Conservation (phyloP, 306 rosid species). For the Senna siamea region DNA sequence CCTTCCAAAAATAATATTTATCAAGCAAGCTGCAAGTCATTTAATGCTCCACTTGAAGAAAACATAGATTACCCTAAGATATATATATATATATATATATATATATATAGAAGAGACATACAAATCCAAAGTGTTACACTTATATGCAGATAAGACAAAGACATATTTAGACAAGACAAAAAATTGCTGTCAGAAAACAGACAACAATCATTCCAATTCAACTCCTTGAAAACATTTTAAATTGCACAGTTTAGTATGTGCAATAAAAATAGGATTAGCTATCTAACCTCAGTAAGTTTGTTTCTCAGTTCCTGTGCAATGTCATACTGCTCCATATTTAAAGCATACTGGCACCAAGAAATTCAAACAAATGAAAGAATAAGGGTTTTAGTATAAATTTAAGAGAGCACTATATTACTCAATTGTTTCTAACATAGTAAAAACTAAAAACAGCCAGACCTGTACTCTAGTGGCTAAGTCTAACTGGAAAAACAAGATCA, state of each 20-base stretch:
- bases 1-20: slow-evolving; percentile 56
- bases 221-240: slow-evolving; percentile 8
- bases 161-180: no score
- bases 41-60: slow-evolving; percentile 38
- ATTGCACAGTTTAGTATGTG: slow-evolving; percentile 20
- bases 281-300: slow-evolving; percentile 85
- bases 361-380: slow-evolving; percentile 36
- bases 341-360: slow-evolving; percentile 65
- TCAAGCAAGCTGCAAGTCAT: slow-evolving; percentile 37
- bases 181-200: no score
- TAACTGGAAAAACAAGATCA: slow-evolving; percentile 85
- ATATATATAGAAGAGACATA: slow-evolving; percentile 11
- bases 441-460: slow-evolving; percentile 49
- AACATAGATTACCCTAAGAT: slow-evolving; percentile 14
- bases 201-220: no score
- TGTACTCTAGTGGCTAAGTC: slow-evolving; percentile 95
- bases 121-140: neutral
- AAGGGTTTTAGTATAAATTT: slow-evolving; percentile 25
- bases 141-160: neutral
- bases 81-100: neutral
- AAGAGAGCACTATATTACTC: slow-evolving; percentile 14
- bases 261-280: slow-evolving; percentile 7
- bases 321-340: slow-evolving; percentile 88
- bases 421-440: neutral
- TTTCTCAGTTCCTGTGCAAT: slow-evolving; percentile 82